Conservation (phyloP, 1,284 basidiomycete genomes). For the Athelia psychrophila region DNA sequence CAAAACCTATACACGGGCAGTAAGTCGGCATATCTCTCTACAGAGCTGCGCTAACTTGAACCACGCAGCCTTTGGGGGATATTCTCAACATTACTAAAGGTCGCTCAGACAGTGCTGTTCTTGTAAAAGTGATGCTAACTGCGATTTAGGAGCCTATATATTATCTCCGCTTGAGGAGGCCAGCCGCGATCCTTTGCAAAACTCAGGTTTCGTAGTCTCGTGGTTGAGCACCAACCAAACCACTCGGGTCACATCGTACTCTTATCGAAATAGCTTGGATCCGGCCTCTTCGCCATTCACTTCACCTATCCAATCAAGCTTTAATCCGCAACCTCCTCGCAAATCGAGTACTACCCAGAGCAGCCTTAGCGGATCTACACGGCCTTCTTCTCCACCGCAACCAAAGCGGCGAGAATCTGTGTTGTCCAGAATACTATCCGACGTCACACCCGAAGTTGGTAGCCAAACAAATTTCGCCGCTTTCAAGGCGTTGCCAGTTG, state of each 20-base stretch:
- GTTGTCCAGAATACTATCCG: constrained; percentile 6
- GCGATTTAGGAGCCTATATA: constrained; percentile 77
- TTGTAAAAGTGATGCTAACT: not conserved
- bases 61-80: constrained; percentile 62
- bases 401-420: not conserved
- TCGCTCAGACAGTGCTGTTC: constrained; percentile 18
- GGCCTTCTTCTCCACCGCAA: not conserved
- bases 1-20: constrained; percentile 82
- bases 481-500: constrained; percentile 74
- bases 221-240: constrained; percentile 70
- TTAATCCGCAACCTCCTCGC: not conserved
- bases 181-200: constrained; percentile 82
- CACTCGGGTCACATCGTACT: constrained; percentile 81
- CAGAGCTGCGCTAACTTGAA: too few relatives aligned
- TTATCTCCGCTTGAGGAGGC: constrained; percentile 88
- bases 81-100: constrained; percentile 86
- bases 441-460: constrained; percentile 21
- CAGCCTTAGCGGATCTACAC: not conserved
- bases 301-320: not conserved
- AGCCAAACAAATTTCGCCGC: constrained; percentile 53
- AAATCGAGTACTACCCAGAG: not conserved
- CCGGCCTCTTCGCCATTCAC: constrained; percentile 14
- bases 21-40: too few relatives aligned
- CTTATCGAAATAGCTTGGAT: constrained; percentile 66
- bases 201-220: constrained; percentile 79